Base-by-base conservation (phyloP, 2,329 filamentous ascomycete genomes). In the Claviceps quebecensis region DNA sequence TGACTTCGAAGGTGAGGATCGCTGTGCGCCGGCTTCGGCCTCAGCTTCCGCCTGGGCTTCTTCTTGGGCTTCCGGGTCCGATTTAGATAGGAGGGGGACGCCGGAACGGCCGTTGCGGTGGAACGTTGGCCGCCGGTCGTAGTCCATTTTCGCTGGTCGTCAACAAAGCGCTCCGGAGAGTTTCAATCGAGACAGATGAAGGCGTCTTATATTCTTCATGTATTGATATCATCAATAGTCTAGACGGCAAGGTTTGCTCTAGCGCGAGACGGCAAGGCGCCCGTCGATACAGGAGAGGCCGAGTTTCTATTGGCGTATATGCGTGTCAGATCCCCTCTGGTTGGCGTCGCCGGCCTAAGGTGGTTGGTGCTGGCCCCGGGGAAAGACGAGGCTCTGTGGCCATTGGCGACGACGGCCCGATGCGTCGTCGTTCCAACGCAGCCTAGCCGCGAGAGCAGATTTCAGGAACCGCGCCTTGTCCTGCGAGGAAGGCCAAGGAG, bases 1-100 rank as follows among this genome's bases (percentile, higher is more conserved):
- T 19, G 45, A 56, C 60, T 38, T 53, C 38, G 51, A 50, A 55
- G 56, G 52, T 19, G 55, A 53, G 22, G 49, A 17, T 4, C 57
- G 60, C 37, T 59, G 58, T 46, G 60, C 56, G 36, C 63, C 63
- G 50, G 55, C 49, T 50, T 55, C 59, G 50, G 60, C 56, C 40
- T 48, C 44, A 22, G 11, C 19, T 23, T n/a, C 38, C 6, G 16
- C 0, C 8, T 43, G 19, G 41, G 41, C 41, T n/a, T 19, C 45
- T n/a, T n/a, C 37, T 23, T 48, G 23, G 37, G 50, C 45, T 36
- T 53, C 54, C 16, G 45, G 48, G 14, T 56, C 55, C 23, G 47
- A 22, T 45, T 53, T 61, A 58, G 43, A 52, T 29, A 59, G 56
- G 26, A 59, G 47, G 2, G 57, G 57, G 48, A 52, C 52, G 39